A percentile compares a stretch with the other conserved stretches of the same genome.
Conservation (phyloP, 2,329 filamentous ascomycete genomes). For the Metarhizium sp. region DNA sequence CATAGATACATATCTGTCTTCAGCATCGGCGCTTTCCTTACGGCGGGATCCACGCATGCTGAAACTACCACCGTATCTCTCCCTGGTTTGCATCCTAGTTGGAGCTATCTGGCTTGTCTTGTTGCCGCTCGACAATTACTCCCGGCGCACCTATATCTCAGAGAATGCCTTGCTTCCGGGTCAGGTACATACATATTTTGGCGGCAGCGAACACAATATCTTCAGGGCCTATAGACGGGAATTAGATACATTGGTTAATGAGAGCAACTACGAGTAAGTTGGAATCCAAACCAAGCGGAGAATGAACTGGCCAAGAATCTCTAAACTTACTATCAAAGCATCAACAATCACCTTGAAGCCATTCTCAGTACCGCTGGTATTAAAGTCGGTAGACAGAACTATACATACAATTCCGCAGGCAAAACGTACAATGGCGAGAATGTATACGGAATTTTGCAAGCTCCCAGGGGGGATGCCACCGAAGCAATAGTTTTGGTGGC, state of each 20-base stretch:
- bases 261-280: conserved; percentile 43
- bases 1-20: background rate
- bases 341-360: conserved; percentile 62
- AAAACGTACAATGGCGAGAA: conserved; percentile 73
- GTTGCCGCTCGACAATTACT: conserved; percentile 84
- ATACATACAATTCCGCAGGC: conserved; percentile 73
- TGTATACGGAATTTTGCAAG: conserved; percentile 86
- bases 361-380: conserved; percentile 73
- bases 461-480: conserved; percentile 88
- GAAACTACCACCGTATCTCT: conserved; percentile 79
- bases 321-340: conserved; percentile 23
- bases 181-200: conserved; percentile 96
- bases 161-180: conserved; percentile 94
- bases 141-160: conserved; percentile 87
- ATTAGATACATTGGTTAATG: conserved; percentile 52
- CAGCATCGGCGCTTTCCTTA: conserved; percentile 56
- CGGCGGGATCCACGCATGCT: conserved; percentile 74
- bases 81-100: conserved; percentile 72
- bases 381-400: conserved; percentile 82
- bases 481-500: conserved; percentile 92
- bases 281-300: background rate
- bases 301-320: background rate
- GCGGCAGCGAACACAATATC: conserved; percentile 90
- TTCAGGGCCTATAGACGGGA: conserved; percentile 86
- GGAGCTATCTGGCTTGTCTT: conserved; percentile 86